These are phyloP conservation scores for Leishmania major DNA, from an alignment of 208 protist genomes.

Conservation along the genomic window DNA sequence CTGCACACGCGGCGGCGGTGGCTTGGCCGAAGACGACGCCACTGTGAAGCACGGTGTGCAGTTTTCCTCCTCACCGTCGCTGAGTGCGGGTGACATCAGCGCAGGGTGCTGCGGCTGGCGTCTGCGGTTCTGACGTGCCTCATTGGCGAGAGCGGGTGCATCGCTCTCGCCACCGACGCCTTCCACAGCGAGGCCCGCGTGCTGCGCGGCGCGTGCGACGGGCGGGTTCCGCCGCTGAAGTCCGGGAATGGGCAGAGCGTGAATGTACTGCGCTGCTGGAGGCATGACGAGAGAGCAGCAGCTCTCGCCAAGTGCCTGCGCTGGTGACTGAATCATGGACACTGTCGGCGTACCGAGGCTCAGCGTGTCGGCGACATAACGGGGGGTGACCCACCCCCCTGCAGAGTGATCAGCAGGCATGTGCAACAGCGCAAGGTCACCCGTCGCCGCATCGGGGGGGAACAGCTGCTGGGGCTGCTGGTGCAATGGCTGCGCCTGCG, in stretches of 20 bases:
- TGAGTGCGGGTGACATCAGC: slow-evolving; percentile 9
- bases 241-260: slow-evolving; percentile 20
- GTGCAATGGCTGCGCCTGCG: background rate
- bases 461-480: background rate
- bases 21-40: background rate
- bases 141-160: background rate
- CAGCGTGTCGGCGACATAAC: slow-evolving; percentile 14
- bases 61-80: background rate
- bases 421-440: background rate
- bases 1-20: background rate
- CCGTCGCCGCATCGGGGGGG: background rate
- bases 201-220: background rate
- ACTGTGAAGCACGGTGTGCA: background rate
- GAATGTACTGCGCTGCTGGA: slow-evolving; percentile 14
- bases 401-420: background rate
- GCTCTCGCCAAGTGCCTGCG: slow-evolving; percentile 21
- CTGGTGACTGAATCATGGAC: slow-evolving; percentile 21
- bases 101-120: background rate
- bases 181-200: background rate
- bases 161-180: background rate
- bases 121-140: background rate
- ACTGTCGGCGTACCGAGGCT: slow-evolving; percentile 30
- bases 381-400: background rate
- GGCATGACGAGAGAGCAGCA: slow-evolving; percentile 27
- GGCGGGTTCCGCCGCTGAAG: background rate